Base-by-base conservation (phyloP, 345 rosid species). In the Euphorbia lathyris region DNA sequence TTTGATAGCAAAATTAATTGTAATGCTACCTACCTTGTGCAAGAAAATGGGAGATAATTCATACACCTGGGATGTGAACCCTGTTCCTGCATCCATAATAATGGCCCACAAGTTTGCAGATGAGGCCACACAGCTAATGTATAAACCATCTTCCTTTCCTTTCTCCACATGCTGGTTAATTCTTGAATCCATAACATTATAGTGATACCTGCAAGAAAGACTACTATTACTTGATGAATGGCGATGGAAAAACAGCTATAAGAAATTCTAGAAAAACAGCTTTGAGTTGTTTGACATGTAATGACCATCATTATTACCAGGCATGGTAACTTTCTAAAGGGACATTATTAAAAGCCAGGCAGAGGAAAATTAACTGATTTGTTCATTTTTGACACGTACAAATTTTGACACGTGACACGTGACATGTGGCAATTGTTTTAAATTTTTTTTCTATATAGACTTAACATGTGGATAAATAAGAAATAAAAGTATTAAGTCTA, bases 71-170 rank as follows among this genome's bases (percentile, higher is more conserved):
- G 77, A 57, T 57, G 72, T 67, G 55, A 67, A 67, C 60, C 72
- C 72, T 30, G 77, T 74, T 50, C 77, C 77, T 10, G 72, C 72
- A 50, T 74, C 77, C 77, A 74, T 59, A 51, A 74, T 43, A 23
- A 74, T 42, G n/a, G 77, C 77, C 77, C 77, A 74, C 45, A 74
- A 29, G 36, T 67, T 74, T 20, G 67, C 50, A 25, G 72, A 67
- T 34, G 77, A 67, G 23, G 77, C 77, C 13, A 74, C 66, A 29
- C 72, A 66, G 62, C 77, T 74, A 26, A 74, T 67, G 52, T 66
- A 67, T 20, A 74, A 61, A 16, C 77, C 77, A 67, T 74, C 77
- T 67, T 74, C 77, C 47, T 20, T 67, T 38, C 77, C 77, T 47
- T 74, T 74, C 25, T 59, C 77, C 25, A 74, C 67, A 61, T 74